Base-by-base conservation (phyloP, 106 monocot genomes). In the Amphibolis antarctica region DNA sequence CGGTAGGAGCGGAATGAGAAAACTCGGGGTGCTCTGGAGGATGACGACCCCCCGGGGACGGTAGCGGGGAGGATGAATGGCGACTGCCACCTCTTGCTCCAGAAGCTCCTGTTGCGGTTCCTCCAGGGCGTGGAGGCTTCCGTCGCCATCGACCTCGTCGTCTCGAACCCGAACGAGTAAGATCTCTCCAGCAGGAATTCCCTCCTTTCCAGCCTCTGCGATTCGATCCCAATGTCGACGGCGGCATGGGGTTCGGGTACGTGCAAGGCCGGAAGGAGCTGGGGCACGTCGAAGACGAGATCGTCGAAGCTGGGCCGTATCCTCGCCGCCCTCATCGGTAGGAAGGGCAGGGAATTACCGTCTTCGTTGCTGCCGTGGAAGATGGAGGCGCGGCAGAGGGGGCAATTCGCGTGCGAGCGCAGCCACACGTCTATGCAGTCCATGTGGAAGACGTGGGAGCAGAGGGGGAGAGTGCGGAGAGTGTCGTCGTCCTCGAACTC, bases 361-460 rank as follows among this genome's bases (percentile, higher is more conserved):
- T 79, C 28, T 42, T 17, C n/a, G 46, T 13, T 20, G 42, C 69
- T 75, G 21, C 44, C 68, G 20, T 69, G 74, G 69, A 78, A 64
- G 28, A 86, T 76, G 43, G 65, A 68, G 61, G 93, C 58, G 57
- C 88, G 93, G 83, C 93, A 93, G 64, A 93, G 83, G 13, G 89
- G 94, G 67, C 94, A 94, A 31, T 74, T 89, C 77, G 83, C 83
- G 68, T 93, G 85, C 22, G 93, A 82, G 11, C 85, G 79, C 42
- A 93, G 83, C 93, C 93, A 93, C 12, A 75, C 77, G 81, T 89
- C 94, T 70, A 94, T 89, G 82, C 94, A 94, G 54, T 86, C 94
- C 29, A 76, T 77, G 79, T 94, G 94, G 79, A 94, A 94, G 56
- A 79, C 77, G 67, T 94, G 94, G 26, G 81, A 64, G 73, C 94